These are phyloP conservation scores for Herpetospermum pedunculosum DNA, from an alignment of 306 rosid genomes.

Conservation along the genomic window DNA sequence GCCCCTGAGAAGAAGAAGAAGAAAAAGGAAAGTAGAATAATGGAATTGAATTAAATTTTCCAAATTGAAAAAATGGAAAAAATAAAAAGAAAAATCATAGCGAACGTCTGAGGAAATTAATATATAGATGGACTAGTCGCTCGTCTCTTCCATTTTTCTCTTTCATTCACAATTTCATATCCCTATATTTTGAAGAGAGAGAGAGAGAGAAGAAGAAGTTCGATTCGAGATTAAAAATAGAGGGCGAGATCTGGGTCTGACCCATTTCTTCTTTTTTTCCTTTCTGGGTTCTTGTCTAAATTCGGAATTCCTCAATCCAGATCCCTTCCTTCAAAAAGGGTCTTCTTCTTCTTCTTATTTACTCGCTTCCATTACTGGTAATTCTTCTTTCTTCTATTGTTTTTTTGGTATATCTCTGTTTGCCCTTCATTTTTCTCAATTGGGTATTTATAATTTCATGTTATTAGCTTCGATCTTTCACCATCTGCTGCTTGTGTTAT, in stretches of 20 bases:
- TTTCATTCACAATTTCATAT: no score
- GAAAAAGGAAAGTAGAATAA: not conserved
- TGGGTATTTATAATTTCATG: not conserved
- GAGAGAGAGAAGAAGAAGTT: conserved; percentile 8
- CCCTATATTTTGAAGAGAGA: conserved; percentile 18
- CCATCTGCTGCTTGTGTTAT: not conserved
- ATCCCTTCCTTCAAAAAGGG: conserved; percentile 34
- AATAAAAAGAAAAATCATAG: not conserved
- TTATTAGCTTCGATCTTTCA: conserved; percentile 2
- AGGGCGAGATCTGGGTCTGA: conserved; percentile 30
- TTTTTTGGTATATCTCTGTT: not conserved
- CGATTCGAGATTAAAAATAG: not conserved
- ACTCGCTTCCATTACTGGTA: conserved; percentile 28
- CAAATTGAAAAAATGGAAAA: no score
- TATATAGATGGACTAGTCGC: not conserved
- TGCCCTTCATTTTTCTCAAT: not conserved
- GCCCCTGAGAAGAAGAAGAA: not conserved
- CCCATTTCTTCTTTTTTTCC: conserved; percentile 7
- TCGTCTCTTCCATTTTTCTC: not conserved
- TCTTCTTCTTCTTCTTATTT: conserved; percentile 8
- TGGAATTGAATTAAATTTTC: not conserved
- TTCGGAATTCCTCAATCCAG: conserved; percentile 34
- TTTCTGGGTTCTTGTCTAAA: conserved; percentile 12
- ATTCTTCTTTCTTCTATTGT: not conserved
- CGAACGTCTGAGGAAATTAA: not conserved